A percentile compares a stretch with the other conserved stretches of the same genome.
Conservation (phyloP, 2,329 filamentous ascomycete species). For the Claviceps capensis region DNA sequence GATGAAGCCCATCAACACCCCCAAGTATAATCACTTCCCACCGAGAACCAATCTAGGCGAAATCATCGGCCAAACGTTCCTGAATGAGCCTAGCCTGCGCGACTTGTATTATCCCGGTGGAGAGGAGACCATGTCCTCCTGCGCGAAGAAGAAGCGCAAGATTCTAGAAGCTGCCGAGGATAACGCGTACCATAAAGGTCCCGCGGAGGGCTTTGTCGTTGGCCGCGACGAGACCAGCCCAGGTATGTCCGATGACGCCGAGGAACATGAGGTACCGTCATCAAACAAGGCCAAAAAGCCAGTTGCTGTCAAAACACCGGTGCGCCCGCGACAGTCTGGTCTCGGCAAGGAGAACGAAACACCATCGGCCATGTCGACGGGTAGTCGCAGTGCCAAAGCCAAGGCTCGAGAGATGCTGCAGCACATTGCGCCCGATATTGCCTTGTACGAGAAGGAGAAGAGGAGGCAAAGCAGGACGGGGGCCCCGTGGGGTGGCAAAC, state of each 20-base stretch:
- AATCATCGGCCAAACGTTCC: constrained; percentile 75
- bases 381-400: constrained; percentile 77
- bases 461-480: constrained; percentile 49
- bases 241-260: constrained; percentile 29
- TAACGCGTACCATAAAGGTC: constrained; percentile 33
- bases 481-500: constrained; percentile 47
- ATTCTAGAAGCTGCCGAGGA: constrained; percentile 36
- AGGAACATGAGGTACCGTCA: constrained; percentile 18
- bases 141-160: constrained; percentile 34
- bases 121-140: constrained; percentile 28
- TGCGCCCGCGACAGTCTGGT: constrained; percentile 30
- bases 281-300: constrained; percentile 12
- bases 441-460: constrained; percentile 83
- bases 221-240: constrained; percentile 28
- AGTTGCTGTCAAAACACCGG: constrained; percentile 21
- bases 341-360: constrained; percentile 73
- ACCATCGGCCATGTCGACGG: constrained; percentile 51
- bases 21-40: constrained; percentile 77
- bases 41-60: constrained; percentile 82
- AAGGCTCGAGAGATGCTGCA: constrained; percentile 68
- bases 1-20: constrained; percentile 55
- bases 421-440: constrained; percentile 68
- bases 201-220: constrained; percentile 33
- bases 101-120: constrained; percentile 57
- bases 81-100: constrained; percentile 50